These are phyloP conservation scores for Monilinia laxa DNA, from an alignment of 2,329 filamentous ascomycete genomes.

Conservation along the genomic window DNA sequence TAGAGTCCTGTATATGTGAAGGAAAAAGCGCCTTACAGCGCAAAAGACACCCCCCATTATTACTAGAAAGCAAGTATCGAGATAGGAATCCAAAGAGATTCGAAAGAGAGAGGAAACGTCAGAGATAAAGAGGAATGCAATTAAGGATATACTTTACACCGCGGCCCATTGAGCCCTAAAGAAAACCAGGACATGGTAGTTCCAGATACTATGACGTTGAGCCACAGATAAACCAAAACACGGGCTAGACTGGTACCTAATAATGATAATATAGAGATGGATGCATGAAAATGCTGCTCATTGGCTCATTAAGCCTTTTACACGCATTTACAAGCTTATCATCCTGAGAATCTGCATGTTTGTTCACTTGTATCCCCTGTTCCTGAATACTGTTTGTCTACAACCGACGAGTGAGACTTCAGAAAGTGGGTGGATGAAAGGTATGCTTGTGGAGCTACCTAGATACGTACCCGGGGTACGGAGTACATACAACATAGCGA, in stretches of 20 bases:
- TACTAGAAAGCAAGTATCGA: not conserved
- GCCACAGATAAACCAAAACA: not conserved
- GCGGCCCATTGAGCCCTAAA: not conserved
- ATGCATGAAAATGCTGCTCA: not conserved
- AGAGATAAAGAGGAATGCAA: slow-evolving; percentile 1
- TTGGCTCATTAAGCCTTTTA: not conserved
- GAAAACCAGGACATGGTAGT: not conserved
- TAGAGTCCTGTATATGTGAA: slow-evolving; percentile 36
- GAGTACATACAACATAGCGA: not conserved
- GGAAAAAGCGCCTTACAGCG: slow-evolving; percentile 31
- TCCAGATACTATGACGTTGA: slow-evolving; percentile 5
- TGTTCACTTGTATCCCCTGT: not conserved
- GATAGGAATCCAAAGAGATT: slow-evolving; percentile 5
- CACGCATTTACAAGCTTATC: not conserved
- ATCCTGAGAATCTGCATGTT: not conserved
- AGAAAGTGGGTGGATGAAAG: not conserved
- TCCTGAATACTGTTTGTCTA: not conserved
- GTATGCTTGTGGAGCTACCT: not conserved
- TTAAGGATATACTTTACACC: slow-evolving; percentile 1
- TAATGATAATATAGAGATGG: not conserved
- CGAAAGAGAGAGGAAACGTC: not conserved
- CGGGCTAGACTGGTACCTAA: not conserved
- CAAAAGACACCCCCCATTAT: slow-evolving; percentile 27
- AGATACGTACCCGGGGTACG: not conserved
- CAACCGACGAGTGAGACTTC: not conserved